Base-by-base conservation (phyloP, 1,284 basidiomycete genomes). In the Wolfiporia cocos region DNA sequence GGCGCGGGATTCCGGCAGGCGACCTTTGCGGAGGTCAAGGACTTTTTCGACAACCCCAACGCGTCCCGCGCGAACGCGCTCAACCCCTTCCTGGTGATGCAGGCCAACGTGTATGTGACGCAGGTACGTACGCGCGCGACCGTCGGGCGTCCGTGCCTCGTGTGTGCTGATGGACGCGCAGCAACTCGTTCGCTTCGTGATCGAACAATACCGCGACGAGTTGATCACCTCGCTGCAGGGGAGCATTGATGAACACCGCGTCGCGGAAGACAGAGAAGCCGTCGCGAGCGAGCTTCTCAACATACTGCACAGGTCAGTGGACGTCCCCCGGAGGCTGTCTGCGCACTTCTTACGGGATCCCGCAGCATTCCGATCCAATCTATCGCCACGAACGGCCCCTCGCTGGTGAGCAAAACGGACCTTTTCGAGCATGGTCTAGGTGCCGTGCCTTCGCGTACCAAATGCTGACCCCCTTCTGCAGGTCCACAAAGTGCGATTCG, bases 161-260 rank as follows among this genome's bases (percentile, higher is more conserved):
- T 5, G 34, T 40, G 41, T 44, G 43, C 22, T 42, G 41, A 30
- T 48, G 36, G 14, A 7, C 22, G 32, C 20, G 40, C 52, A 92
- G 87, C 89, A 92, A 88, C 77, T 92, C 44, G 86, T 88, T 45
- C 84, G 90, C 43, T 92, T 90, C 56, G 86, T 92, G 44, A 86
- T 88, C 41, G 84, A 92, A 53, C 89, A 91, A 61, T 92, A 92
- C 56, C 81, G 86, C 10, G 86, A 92, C 53, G 87, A 92, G 61
- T 73, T 92, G 29, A 61, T 86, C 41, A 69, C 72, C 36, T 71
- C 82, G 37, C 68, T 86, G 50, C 81, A 79, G 50, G 82, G 81
- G 15, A 71, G 57, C 49, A 65, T 78, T 20, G 75, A 86, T 52
- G 83, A 85, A 49, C 68, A 67, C 44, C 76, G 75, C 47, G 72